These are phyloP conservation scores for Bromus sterilis DNA, from an alignment of 176 grass and related monocot species.

Conservation along the genomic window DNA sequence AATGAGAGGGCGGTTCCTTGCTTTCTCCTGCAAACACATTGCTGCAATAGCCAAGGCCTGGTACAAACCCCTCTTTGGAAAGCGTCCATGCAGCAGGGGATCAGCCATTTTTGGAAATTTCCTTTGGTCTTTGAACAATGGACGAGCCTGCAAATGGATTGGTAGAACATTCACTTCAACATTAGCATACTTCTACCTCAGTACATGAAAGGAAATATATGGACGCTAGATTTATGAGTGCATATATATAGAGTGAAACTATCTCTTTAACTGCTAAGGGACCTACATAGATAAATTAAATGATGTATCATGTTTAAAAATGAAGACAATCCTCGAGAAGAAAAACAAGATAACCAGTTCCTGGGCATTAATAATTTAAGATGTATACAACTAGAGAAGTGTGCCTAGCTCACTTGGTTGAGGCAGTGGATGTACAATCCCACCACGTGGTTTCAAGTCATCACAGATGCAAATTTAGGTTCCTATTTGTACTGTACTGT, in stretches of 20 bases:
- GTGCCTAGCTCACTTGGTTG: background rate
- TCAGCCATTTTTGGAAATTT: slow-evolving; percentile 78
- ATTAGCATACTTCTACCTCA: background rate
- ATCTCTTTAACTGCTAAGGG: background rate
- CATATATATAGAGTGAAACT: background rate
- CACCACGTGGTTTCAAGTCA: too few species aligned
- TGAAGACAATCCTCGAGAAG: background rate
- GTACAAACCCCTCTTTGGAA: slow-evolving; percentile 50
- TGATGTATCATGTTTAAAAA: background rate
- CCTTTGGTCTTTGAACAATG: slow-evolving; percentile 75
- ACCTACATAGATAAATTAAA: background rate
- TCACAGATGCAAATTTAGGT: background rate
- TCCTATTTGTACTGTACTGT: background rate
- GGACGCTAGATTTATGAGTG: background rate
- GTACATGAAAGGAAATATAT: background rate
- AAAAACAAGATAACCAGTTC: background rate
- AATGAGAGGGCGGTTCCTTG: slow-evolving; percentile 45
- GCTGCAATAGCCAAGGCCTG: slow-evolving; percentile 72
- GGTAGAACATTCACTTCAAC: background rate
- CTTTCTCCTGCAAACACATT: slow-evolving; percentile 77
- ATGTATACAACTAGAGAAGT: background rate
- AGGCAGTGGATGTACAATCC: too few species aligned
- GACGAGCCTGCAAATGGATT: slow-evolving; percentile 57
- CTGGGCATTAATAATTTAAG: background rate
- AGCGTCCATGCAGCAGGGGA: slow-evolving; percentile 40